A percentile compares a stretch with the other conserved stretches of the same genome.
phyloP scores from a whole-genome alignment of 2,329 filamentous ascomycete genomes.

The Didymella segeticola region DNA sequence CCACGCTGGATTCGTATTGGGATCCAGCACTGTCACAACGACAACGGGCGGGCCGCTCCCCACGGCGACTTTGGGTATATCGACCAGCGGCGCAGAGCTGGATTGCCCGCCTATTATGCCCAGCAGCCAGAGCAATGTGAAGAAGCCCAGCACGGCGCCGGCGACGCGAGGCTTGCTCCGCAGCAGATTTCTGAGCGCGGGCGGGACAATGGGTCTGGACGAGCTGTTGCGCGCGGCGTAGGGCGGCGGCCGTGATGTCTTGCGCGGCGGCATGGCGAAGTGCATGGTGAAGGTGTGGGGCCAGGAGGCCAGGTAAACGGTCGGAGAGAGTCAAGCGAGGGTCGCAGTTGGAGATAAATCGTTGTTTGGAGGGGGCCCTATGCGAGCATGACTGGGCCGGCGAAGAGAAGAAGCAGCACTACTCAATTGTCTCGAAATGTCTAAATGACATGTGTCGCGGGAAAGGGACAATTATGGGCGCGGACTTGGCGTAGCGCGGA shows the following conservation, averaged over 20 bases:
- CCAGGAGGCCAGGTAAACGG: constrained; percentile 14
- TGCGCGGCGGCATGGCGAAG: constrained; percentile 86
- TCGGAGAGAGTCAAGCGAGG: not conserved
- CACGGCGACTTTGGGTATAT: constrained; percentile 44
- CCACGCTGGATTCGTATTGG: constrained; percentile 70
- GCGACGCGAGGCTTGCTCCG: constrained; percentile 69
- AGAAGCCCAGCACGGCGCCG: constrained; percentile 62
- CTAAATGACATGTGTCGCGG: constrained; percentile 14
- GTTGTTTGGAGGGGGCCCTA: constrained; percentile 16
- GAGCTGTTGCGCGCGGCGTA: constrained; percentile 68
- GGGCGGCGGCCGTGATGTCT: constrained; percentile 76
- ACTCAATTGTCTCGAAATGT: constrained; percentile 3
- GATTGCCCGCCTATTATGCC: constrained; percentile 36
- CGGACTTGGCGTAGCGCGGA: no score
- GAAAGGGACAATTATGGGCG: no score
- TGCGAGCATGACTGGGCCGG: constrained; percentile 23
- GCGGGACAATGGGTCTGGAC: constrained; percentile 35
- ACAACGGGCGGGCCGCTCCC: constrained; percentile 66
- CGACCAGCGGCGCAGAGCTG: constrained; percentile 19
- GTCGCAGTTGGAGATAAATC: constrained; percentile 2
- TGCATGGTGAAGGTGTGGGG: constrained; percentile 64
- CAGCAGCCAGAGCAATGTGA: constrained; percentile 53
- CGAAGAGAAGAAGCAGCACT: constrained; percentile 3
- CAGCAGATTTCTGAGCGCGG: constrained; percentile 55
- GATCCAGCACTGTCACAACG: constrained; percentile 84